A percentile compares a stretch with the other conserved stretches of the same genome.
These are phyloP conservation scores for Chiua sp. DNA, from an alignment of 1,284 basidiomycete species.

Conservation along the genomic window DNA sequence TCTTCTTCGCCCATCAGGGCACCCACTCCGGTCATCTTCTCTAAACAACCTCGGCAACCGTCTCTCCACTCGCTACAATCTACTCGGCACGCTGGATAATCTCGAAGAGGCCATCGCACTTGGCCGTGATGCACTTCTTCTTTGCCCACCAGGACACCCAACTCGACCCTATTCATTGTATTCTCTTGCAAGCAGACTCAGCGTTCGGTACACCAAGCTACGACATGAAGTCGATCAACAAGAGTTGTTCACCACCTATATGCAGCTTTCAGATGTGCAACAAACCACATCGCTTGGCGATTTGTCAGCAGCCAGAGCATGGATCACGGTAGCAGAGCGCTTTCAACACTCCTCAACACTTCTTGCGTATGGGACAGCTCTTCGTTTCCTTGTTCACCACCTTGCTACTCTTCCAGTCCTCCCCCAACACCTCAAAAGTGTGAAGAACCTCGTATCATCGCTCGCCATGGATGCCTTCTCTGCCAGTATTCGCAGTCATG, in stretches of 20 bases:
- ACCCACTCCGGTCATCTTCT: not conserved
- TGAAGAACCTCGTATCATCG: slow-evolving; percentile 5
- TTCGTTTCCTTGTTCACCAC: slow-evolving; percentile 3
- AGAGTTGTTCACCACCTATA: slow-evolving; percentile 1
- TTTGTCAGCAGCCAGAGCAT: not conserved
- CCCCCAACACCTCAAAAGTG: not conserved
- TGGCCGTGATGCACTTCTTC: not conserved
- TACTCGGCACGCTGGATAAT: not conserved
- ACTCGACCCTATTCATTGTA: not conserved
- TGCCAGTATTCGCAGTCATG: not conserved
- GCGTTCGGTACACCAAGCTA: not conserved
- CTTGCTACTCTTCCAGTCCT: slow-evolving; percentile 5
- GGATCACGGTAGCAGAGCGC: slow-evolving; percentile 1
- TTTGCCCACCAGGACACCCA: not conserved
- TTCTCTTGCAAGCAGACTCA: not conserved
- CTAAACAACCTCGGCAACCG: not conserved
- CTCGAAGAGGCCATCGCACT: slow-evolving; percentile 1
- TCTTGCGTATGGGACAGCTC: slow-evolving; percentile 5
- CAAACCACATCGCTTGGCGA: not conserved
- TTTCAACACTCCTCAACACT: slow-evolving; percentile 3
- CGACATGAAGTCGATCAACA: too few species aligned
- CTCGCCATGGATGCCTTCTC: slow-evolving; percentile 5
- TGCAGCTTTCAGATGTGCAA: not conserved
- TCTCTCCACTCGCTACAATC: not conserved
- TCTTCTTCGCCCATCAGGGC: not conserved